These are phyloP conservation scores for Botryotinia calthae DNA, from an alignment of 2,329 filamentous ascomycete genomes.

Conservation along the genomic window DNA sequence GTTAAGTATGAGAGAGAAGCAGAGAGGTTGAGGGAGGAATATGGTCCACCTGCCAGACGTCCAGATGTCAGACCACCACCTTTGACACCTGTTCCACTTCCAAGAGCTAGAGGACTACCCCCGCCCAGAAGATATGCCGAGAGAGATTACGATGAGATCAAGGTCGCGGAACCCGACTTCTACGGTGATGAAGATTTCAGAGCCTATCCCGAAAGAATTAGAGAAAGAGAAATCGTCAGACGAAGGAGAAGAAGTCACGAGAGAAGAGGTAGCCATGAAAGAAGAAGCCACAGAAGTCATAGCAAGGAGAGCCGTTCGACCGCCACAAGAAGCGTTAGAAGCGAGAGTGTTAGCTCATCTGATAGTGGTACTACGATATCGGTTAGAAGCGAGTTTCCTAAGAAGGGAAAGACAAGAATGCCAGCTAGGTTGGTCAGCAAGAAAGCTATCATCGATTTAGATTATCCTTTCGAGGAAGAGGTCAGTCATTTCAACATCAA, in stretches of 20 bases:
- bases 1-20: conserved; percentile 43
- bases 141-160: conserved; percentile 63
- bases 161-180: conserved; percentile 63
- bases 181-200: conserved; percentile 73
- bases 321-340: conserved; percentile 31
- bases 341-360: conserved; percentile 47
- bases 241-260: conserved; percentile 41
- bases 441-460: conserved; percentile 76
- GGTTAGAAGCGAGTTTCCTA: conserved; percentile 64
- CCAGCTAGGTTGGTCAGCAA: conserved; percentile 77
- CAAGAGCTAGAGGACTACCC: conserved; percentile 59
- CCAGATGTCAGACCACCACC: conserved; percentile 46
- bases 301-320: conserved; percentile 35
- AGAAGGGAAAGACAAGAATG: conserved; percentile 87
- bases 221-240: conserved; percentile 60
- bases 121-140: conserved; percentile 58
- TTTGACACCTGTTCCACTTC: conserved; percentile 63
- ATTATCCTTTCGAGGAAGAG: conserved; percentile 85
- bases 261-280: conserved; percentile 35
- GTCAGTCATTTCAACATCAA: conserved; percentile 47
- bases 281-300: conserved; percentile 28
- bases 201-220: conserved; percentile 56
- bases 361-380: conserved; percentile 45
- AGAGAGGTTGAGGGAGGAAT: conserved; percentile 54
- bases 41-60: conserved; percentile 52